Base-by-base conservation (phyloP, 78 protist genomes). In the Speleostelium caveatum region DNA sequence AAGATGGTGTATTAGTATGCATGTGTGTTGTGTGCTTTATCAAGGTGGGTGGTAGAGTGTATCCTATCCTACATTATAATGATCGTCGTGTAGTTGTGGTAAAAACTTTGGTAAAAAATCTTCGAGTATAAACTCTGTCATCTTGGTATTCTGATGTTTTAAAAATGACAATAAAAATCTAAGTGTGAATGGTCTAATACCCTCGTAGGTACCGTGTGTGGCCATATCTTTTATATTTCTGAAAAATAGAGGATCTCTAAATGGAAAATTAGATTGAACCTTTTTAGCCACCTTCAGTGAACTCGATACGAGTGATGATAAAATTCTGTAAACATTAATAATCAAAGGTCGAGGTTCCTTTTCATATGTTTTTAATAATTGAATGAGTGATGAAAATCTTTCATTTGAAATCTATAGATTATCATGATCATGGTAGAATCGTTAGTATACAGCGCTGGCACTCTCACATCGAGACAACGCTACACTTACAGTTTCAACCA, bases 141-240 rank as follows among this genome's bases (percentile, higher is more conserved):
- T 45, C 22, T 69, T 67, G 1, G 28, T 38, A n/a, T 69, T 83
- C 4, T 53, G 72, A 30, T 69, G 79, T 69, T 69, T 83, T 33
- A 83, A 41, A 60, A 83, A 83, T 24, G 91, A 35, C 28, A 83
- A 59, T 19, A 83, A 38, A 58, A 83, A 69, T 71, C 91, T 67
- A 21, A 83, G n/a, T 24, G 33, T 60, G 60, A 68, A 83, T 59
- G 91, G 91, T 56, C 91, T 53, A 0, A 56, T 69, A 7, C 80
- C 79, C 8, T 36, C 32, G 45, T 83, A 83, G 5, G 91, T 60
- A 59, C 91, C 91, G 17, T 38, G 1, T 19, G 69, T 49, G 21
- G 91, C 56, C 16, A 83, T 32, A 60, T 83, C 80, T 16, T 22
- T 83, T 63, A 83, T 32, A 41, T 71, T 21, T 45, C 39, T 41